Percentiles rank a stretch among this genome's conserved stretches.
These are phyloP conservation scores for Xenosphaeropsis pyriputrescens DNA, from an alignment of 2,329 filamentous ascomycete species.

Conservation along the genomic window DNA sequence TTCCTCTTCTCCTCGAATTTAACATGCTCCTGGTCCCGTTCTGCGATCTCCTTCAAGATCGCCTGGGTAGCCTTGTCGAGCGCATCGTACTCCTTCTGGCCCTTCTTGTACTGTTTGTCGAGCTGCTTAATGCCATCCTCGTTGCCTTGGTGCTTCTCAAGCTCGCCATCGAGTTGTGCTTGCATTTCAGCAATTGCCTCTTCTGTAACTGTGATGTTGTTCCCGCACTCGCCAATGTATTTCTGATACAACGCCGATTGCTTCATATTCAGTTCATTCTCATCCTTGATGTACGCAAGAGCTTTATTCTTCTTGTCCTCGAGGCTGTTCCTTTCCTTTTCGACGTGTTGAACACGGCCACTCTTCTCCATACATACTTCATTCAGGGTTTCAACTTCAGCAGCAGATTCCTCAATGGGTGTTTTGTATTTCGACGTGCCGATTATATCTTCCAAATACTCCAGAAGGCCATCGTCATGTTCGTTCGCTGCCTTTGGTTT, in stretches of 20 bases:
- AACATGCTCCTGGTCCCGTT: conserved; percentile 90
- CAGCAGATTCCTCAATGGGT: conserved; percentile 85
- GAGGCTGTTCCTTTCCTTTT: conserved; percentile 86
- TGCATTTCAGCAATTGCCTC: conserved; percentile 90
- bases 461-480: conserved; percentile 88
- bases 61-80: conserved; percentile 71
- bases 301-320: conserved; percentile 97
- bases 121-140: conserved; percentile 84
- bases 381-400: conserved; percentile 83
- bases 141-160: conserved; percentile 82
- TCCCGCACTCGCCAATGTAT: conserved; percentile 73
- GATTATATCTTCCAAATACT: conserved; percentile 97
- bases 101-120: conserved; percentile 69
- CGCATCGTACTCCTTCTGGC: conserved; percentile 68
- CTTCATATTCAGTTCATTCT: conserved; percentile 83
- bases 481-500: conserved; percentile 91
- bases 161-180: conserved; percentile 67
- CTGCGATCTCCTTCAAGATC: conserved; percentile 74
- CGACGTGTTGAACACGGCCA: conserved; percentile 87
- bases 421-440: conserved; percentile 97
- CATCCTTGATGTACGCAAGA: conserved; percentile 73
- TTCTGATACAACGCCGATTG: conserved; percentile 89
- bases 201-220: conserved; percentile 77
- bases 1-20: conserved; percentile 98
- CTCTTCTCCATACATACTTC: conserved; percentile 94